A percentile compares a stretch with the other conserved stretches of the same genome.
Evolutionary conservation across 2,329 filamentous ascomycete genomes (phyloP).

Genomic region (Diaporthe aspalathi): DNA sequence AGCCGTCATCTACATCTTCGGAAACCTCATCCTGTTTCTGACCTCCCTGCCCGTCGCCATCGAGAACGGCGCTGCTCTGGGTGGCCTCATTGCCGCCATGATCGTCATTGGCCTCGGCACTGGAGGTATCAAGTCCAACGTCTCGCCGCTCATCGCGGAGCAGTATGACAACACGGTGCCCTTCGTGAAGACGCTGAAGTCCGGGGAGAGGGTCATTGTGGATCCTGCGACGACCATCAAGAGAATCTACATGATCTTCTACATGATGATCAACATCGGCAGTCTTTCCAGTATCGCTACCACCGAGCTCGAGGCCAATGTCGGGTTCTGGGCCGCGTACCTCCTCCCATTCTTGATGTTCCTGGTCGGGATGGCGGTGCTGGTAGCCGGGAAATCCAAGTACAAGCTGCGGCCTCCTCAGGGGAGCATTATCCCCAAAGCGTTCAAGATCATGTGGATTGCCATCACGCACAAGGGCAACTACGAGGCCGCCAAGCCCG

Average conservation of each 20-base stretch:
- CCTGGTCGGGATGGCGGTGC: slow-evolving; percentile 65
- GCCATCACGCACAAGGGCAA: slow-evolving; percentile 76
- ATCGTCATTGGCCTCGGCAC: slow-evolving; percentile 42
- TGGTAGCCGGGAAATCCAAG: slow-evolving; percentile 59
- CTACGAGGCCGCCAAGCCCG: slow-evolving; percentile 75
- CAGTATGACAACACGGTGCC: slow-evolving; percentile 69
- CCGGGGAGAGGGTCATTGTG: slow-evolving; percentile 71
- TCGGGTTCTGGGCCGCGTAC: slow-evolving; percentile 76
- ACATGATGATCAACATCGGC: slow-evolving; percentile 82
- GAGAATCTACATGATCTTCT: slow-evolving; percentile 60
- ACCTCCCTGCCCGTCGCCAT: slow-evolving; percentile 39
- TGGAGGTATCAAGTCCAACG: slow-evolving; percentile 72
- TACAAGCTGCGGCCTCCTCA: slow-evolving; percentile 66
- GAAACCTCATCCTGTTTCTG: slow-evolving; percentile 37
- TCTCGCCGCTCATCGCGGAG: slow-evolving; percentile 69
- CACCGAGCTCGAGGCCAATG: slow-evolving; percentile 73
- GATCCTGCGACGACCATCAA: slow-evolving; percentile 70
- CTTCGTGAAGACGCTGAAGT: slow-evolving; percentile 57
- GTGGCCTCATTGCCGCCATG: slow-evolving; percentile 37
- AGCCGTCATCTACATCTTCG: slow-evolving; percentile 34
- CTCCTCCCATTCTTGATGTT: slow-evolving; percentile 71
- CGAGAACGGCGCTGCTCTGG: slow-evolving; percentile 37
- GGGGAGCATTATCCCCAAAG: slow-evolving; percentile 73
- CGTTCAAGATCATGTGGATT: slow-evolving; percentile 75
- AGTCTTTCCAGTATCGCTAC: slow-evolving; percentile 75